Evolutionary conservation across 108 stramenopile genomes (phyloP), one percentile per base, ranked within the genome.

Genomic region (Skeletonema menzelii): DNA sequence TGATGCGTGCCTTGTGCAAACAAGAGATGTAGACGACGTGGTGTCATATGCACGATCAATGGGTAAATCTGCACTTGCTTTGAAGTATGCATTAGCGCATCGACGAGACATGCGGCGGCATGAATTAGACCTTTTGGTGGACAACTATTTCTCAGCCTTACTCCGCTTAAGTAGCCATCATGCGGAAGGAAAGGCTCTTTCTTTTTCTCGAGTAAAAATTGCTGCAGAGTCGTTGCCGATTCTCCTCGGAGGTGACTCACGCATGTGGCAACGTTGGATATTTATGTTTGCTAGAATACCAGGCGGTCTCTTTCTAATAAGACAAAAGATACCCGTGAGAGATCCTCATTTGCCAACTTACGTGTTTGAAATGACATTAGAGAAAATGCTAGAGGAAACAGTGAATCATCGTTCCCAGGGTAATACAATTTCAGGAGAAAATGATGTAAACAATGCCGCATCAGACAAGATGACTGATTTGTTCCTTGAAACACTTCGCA

Each of bases 301-400:
- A 28, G 93, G 91, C 37, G 86, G 84, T 10, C 77, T 95, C 15
- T 92, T 95, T 69, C 37, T 88, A 0, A 66, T 91, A 12, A 64
- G 87, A n/a, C 84, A 90, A 26, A 73, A 85, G 70, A 66, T 95
- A 15, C 91, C 93, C 22, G 93, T 95, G 19, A 69, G 93, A 75
- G 87, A 94, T 76, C 93, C 93, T 8, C 66, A 85, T 14, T 82
- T 95, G 17, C 82, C 91, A 1, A 28, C 75, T 31, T 53, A 65
- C 72, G 70, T 95, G 0, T 95, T 86, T 79, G 84, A 84, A 32
- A 79, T 77, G 53, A 62, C 82, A 14, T 62, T 94, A 30, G 62
- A 76, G 56, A 80, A 71, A 37, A 91, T 94, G 90, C 62, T 94
- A 12, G 44, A 47, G 13, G 89, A 94, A 62, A 64, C 80, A 13